Percentiles rank a stretch among this genome's conserved stretches.
Evolutionary conservation across 2,329 filamentous ascomycete genomes (phyloP).

Genomic region (Microcera coccophila): DNA sequence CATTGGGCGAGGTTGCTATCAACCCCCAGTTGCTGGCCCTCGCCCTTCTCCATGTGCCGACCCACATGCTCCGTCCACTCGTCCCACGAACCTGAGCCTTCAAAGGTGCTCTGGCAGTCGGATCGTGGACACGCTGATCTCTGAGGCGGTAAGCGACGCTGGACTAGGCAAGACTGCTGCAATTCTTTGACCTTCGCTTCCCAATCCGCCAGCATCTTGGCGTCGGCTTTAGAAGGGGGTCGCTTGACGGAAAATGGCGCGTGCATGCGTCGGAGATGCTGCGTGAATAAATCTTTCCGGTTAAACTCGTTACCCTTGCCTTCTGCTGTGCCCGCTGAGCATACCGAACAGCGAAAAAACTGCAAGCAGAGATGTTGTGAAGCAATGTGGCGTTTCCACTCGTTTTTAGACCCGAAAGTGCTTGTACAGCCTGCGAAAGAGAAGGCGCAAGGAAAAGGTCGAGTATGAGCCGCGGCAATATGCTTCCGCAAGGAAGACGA

Average conservation of each 20-base stretch:
- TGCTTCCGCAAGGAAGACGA: conserved; percentile 63
- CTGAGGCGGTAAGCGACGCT: conserved; percentile 65
- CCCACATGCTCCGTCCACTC: conserved; percentile 91
- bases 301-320: conserved; percentile 73
- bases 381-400: conserved; percentile 93
- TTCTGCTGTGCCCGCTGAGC: conserved; percentile 50
- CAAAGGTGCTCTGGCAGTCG: conserved; percentile 69
- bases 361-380: conserved; percentile 79
- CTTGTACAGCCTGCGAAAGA: conserved; percentile 77
- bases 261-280: conserved; percentile 94
- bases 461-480: conserved; percentile 63
- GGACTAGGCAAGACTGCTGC: conserved; percentile 69
- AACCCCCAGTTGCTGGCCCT: conserved; percentile 54
- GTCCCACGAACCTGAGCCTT: conserved; percentile 75
- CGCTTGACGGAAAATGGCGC: conserved; percentile 63
- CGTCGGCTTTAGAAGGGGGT: conserved; percentile 53
- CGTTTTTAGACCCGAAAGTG: conserved; percentile 88
- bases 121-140: conserved; percentile 66
- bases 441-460: conserved; percentile 81
- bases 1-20: conserved; percentile 57
- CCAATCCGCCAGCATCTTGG: conserved; percentile 59
- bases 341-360: conserved; percentile 62
- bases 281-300: conserved; percentile 91
- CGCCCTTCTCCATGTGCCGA: conserved; percentile 76
- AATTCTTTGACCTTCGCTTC: conserved; percentile 64